Percentiles rank a stretch among this genome's conserved stretches.
phyloP scores from a whole-genome alignment of 2,329 filamentous ascomycete species.

The Ophiobolus disseminans region DNA sequence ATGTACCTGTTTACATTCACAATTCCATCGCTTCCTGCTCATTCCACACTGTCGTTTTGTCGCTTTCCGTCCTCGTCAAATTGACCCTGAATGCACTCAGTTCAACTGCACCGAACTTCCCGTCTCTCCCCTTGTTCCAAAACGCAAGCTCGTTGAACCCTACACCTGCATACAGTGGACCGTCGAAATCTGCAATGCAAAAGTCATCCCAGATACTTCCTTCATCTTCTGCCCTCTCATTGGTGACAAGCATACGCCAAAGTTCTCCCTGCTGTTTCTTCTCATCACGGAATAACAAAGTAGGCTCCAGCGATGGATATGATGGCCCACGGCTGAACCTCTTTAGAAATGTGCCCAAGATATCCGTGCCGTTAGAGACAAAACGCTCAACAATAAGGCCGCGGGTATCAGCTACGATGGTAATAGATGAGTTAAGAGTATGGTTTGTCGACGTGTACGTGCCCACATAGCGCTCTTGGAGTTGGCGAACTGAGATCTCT shows the following conservation, averaged over 20 bases:
- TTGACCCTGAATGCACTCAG: slow-evolving; percentile 43
- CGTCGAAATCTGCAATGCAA: slow-evolving; percentile 44
- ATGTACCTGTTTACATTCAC: slow-evolving; percentile 1
- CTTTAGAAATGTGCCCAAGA: slow-evolving; percentile 17
- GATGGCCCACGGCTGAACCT: slow-evolving; percentile 7
- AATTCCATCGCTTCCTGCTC: slow-evolving; percentile 16
- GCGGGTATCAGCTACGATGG: slow-evolving; percentile 32
- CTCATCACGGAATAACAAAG: slow-evolving; percentile 36
- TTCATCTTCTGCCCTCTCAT: slow-evolving; percentile 16
- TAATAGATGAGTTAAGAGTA: slow-evolving; percentile 36
- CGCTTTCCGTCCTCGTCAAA: slow-evolving; percentile 17
- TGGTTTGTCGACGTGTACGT: slow-evolving; percentile 28
- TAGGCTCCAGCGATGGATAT: slow-evolving; percentile 37
- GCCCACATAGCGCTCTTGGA: slow-evolving; percentile 37
- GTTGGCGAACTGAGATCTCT: slow-evolving; percentile 32
- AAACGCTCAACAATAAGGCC: slow-evolving; percentile 36
- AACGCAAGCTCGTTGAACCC: slow-evolving; percentile 48
- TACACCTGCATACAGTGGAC: slow-evolving; percentile 39
- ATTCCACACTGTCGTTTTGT: not conserved
- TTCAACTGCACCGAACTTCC: slow-evolving; percentile 33
- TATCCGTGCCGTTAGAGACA: slow-evolving; percentile 40
- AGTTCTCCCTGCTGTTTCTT: slow-evolving; percentile 39
- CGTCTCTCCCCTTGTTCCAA: slow-evolving; percentile 34
- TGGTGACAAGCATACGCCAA: slow-evolving; percentile 39
- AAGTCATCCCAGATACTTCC: slow-evolving; percentile 45